Conservation (phyloP, 805 yeast species). For the Saccharomycopsis vini region DNA sequence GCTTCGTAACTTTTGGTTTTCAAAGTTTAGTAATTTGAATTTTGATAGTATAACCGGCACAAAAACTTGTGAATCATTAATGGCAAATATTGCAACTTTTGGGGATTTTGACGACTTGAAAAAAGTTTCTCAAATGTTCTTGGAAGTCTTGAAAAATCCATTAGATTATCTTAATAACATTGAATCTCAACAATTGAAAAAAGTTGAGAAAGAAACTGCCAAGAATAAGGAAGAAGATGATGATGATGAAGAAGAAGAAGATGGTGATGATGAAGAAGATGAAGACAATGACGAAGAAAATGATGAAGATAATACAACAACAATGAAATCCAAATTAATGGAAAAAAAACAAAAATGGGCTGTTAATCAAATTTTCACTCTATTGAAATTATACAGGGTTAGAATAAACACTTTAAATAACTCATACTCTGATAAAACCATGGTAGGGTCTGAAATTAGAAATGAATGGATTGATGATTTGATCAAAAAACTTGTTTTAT, state of each 20-base stretch:
- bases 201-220: constrained; percentile 19
- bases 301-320: too few relatives aligned
- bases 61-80: constrained; percentile 45
- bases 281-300: too few relatives aligned
- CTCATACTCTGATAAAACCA: not conserved
- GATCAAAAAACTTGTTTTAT: constrained; percentile 24
- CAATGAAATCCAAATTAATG: constrained; percentile 19
- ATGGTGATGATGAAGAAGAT: constrained; percentile 20
- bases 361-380: constrained; percentile 44
- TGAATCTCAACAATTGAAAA: constrained; percentile 21
- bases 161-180: constrained; percentile 20
- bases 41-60: constrained; percentile 74
- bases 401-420: constrained; percentile 23
- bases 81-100: constrained; percentile 22
- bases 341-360: constrained; percentile 44
- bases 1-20: constrained; percentile 30
- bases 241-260: constrained; percentile 11
- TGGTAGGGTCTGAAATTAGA: not conserved
- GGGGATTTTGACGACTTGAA: constrained; percentile 19
- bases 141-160: constrained; percentile 20
- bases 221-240: constrained; percentile 4
- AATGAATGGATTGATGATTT: constrained; percentile 26
- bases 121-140: constrained; percentile 19
- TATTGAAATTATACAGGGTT: constrained; percentile 35
- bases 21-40: constrained; percentile 48